phyloP scores from a whole-genome alignment of 495 filamentous ascomycete genomes.

The Ramalina peruviana region DNA sequence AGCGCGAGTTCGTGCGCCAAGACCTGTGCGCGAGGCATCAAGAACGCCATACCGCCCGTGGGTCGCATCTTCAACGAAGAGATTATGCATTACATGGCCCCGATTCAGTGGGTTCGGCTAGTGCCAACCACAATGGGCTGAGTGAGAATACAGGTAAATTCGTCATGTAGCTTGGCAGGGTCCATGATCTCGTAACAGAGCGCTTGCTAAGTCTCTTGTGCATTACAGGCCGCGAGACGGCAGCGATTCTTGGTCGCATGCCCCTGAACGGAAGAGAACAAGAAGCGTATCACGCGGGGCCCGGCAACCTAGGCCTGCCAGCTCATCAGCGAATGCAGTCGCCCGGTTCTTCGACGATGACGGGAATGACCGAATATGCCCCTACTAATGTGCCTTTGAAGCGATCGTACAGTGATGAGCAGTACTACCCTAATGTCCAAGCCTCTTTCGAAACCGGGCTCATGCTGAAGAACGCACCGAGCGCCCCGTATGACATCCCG shows the following conservation, averaged over 20 bases:
- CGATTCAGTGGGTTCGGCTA: background rate
- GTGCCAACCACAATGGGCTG: background rate
- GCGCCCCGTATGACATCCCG: background rate
- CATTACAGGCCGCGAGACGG: background rate
- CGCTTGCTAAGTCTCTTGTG: background rate
- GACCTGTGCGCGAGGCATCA: slow-evolving; percentile 88
- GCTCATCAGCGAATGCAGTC: slow-evolving; percentile 8
- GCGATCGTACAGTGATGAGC: slow-evolving; percentile 15
- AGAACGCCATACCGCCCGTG: slow-evolving; percentile 90
- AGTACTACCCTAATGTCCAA: slow-evolving; percentile 10
- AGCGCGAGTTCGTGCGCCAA: slow-evolving; percentile 82
- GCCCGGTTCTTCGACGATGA: slow-evolving; percentile 2
- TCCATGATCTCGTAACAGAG: background rate
- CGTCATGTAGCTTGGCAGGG: background rate
- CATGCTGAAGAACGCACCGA: slow-evolving; percentile 3
- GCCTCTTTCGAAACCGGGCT: slow-evolving; percentile 5
- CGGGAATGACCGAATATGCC: slow-evolving; percentile 6
- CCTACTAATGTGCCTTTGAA: slow-evolving; percentile 5
- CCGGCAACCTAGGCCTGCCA: slow-evolving; percentile 2
- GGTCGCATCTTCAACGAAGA: slow-evolving; percentile 85
- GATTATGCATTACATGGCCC: slow-evolving; percentile 34
- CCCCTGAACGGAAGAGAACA: background rate
- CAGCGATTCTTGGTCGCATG: background rate
- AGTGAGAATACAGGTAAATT: background rate
- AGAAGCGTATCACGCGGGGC: slow-evolving; percentile 5